These are phyloP conservation scores for Taphrina pruni DNA, from an alignment of 1,139 yeast species.

Conservation along the genomic window DNA sequence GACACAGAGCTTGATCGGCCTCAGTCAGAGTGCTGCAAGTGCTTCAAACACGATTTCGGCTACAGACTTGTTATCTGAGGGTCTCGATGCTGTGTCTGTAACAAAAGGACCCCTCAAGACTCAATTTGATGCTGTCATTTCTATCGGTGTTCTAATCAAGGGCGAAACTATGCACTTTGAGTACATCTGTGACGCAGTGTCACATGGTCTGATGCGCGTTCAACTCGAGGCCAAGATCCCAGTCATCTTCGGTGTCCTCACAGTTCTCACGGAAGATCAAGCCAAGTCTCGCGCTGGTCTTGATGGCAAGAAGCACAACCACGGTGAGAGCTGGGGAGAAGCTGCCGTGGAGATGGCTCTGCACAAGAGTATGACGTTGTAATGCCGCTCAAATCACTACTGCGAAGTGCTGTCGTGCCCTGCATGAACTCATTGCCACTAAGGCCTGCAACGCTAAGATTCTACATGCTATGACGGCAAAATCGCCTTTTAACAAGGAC, in stretches of 20 bases:
- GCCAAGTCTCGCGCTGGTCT: slow-evolving; percentile 95
- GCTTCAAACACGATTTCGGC: slow-evolving; percentile 30
- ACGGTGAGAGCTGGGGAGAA: slow-evolving; percentile 98
- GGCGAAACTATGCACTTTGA: slow-evolving; percentile 99
- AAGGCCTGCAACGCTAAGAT: too few relatives aligned
- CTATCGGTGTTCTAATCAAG: slow-evolving; percentile 92
- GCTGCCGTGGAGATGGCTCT: slow-evolving; percentile 59
- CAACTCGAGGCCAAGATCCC: slow-evolving; percentile 77
- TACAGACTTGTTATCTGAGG: slow-evolving; percentile 33
- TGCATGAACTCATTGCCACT: too few relatives aligned
- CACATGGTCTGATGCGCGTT: slow-evolving; percentile 82
- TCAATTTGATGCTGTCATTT: slow-evolving; percentile 79
- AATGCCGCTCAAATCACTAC: not conserved
- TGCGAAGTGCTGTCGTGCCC: too few relatives aligned
- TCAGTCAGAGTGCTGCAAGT: slow-evolving; percentile 28
- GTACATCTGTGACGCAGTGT: slow-evolving; percentile 88
- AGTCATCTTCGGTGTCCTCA: slow-evolving; percentile 88
- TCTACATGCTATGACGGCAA: too few relatives aligned
- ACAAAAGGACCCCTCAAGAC: slow-evolving; percentile 51
- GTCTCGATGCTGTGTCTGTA: slow-evolving; percentile 29
- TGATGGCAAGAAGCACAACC: slow-evolving; percentile 78
- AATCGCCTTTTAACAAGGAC: too few relatives aligned
- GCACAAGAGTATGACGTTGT: slow-evolving; percentile 13
- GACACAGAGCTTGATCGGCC: slow-evolving; percentile 29
- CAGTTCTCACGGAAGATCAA: slow-evolving; percentile 92